Evolutionary conservation across 352 stramenopile genomes (phyloP).

Genomic region (Heterotrichella gracilis): DNA sequence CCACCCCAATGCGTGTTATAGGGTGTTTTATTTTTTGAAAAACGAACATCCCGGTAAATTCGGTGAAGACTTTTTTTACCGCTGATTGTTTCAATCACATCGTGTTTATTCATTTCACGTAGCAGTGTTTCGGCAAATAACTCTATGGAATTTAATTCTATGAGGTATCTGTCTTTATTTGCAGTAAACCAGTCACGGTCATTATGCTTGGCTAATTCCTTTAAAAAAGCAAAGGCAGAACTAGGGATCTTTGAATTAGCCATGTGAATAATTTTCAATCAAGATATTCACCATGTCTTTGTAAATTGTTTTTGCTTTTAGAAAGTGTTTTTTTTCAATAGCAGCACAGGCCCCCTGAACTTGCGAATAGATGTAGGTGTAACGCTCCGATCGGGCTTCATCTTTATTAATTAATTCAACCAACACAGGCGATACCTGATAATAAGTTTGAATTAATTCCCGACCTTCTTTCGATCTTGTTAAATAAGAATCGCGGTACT

Average conservation of each 20-base stretch:
- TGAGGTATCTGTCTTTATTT: background rate
- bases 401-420: too few species aligned
- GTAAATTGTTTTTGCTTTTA: too few species aligned
- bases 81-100: background rate
- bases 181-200: background rate
- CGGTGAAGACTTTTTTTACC: background rate
- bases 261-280: too few species aligned
- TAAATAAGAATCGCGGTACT: too few species aligned
- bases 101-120: background rate
- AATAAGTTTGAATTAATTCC: too few species aligned
- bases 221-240: background rate
- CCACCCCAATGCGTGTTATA: background rate
- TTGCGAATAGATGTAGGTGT: too few species aligned
- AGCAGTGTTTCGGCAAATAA: background rate
- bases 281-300: too few species aligned
- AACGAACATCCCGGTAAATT: background rate
- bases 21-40: conserved; percentile 2
- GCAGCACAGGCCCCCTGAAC: too few species aligned
- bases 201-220: background rate
- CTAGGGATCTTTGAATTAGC: background rate
- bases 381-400: too few species aligned
- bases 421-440: too few species aligned
- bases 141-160: background rate
- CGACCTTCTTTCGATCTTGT: too few species aligned
- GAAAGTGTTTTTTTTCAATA: too few species aligned